Base-by-base conservation (phyloP, 176 grass and related monocot genomes). In the Thinopyrum elongatum region DNA sequence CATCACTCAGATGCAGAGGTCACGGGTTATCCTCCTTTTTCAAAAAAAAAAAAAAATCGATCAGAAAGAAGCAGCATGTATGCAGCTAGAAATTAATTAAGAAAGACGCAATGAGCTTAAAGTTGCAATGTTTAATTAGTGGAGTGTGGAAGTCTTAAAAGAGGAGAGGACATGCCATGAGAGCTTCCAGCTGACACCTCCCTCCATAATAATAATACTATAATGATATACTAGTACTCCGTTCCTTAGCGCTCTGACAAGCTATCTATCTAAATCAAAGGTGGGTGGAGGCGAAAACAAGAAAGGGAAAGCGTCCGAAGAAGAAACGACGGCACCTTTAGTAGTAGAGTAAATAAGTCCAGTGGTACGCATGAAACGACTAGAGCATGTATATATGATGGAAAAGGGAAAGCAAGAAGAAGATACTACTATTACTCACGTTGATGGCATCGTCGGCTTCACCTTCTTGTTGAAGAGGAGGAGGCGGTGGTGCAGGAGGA, bases 291-390 rank as follows among this genome's bases (percentile, higher is more conserved):
- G 35, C 26, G 62, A 34, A 34, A 34, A 34, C 33, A 30, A 47
- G 8, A 38, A 33, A 78, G 35, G 39, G 86, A 83, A 83, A 88
- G 80, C 80, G 74, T 78, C 86, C 33, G 49, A 28, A 44, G 41
- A 44, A 44, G 33, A 34, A 34, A 44, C 3, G 75, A 44, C 41
- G 68, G 58, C 41, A 69, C 59, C 57, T 29, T 65, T 10, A 55
- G 77, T 55, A 22, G 65, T 31, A n/a, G n/a, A 64, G 47, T 53
- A 64, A 67, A 39, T 44, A 31, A 31, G 30, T 31, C 30, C 30
- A 31, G 30, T 31, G 30, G 30, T 31, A 31, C 30, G 30, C 30
- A 31, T 31, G 30, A 31, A 31, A 31, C 30, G 30, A 31, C 30
- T 31, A 31, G 30, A 31, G 30, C 3, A 31, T 31, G 30, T 31